These are phyloP conservation scores for Boeremia exigua DNA, from an alignment of 2,329 filamentous ascomycete genomes.

Conservation along the genomic window DNA sequence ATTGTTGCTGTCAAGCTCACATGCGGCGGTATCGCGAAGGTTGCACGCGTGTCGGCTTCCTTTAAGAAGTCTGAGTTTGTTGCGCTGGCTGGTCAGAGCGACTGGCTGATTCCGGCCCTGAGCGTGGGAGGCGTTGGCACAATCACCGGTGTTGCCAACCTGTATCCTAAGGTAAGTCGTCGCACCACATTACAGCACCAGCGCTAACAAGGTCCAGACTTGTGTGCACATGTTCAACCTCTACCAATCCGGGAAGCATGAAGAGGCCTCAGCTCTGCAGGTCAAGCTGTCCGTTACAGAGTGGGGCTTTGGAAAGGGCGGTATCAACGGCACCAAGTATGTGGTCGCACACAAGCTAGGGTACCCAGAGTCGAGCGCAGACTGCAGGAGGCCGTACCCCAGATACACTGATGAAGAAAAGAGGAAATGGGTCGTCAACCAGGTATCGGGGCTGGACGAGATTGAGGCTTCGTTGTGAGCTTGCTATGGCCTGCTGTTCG, in stretches of 20 bases:
- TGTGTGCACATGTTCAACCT: constrained; percentile 58
- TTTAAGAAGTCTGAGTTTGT: constrained; percentile 48
- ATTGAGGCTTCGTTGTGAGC: constrained; percentile 35
- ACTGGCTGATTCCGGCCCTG: constrained; percentile 62
- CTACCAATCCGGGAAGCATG: constrained; percentile 54
- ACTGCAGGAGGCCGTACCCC: constrained; percentile 63
- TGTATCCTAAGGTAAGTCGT: constrained; percentile 58
- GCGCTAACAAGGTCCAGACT: constrained; percentile 24
- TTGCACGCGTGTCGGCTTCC: constrained; percentile 48
- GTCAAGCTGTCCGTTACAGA: constrained; percentile 60
- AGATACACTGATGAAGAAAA: constrained; percentile 55
- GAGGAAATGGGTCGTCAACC: constrained; percentile 53
- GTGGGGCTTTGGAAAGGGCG: constrained; percentile 63
- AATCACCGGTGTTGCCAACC: constrained; percentile 68
- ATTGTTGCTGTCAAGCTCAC: constrained; percentile 50
- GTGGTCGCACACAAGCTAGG: constrained; percentile 61
- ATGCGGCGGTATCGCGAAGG: constrained; percentile 51
- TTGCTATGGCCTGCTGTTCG: background rate
- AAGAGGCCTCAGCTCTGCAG: constrained; percentile 59
- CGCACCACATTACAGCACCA: background rate
- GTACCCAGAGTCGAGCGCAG: constrained; percentile 59
- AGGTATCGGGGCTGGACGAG: constrained; percentile 41
- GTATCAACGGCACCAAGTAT: constrained; percentile 68
- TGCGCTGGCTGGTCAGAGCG: constrained; percentile 52
- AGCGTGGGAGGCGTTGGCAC: constrained; percentile 65